Percentiles rank a stretch among this genome's conserved stretches.
Evolutionary conservation across 2,329 filamentous ascomycete species (phyloP).

Genomic region (Paecilomyces formosus): DNA sequence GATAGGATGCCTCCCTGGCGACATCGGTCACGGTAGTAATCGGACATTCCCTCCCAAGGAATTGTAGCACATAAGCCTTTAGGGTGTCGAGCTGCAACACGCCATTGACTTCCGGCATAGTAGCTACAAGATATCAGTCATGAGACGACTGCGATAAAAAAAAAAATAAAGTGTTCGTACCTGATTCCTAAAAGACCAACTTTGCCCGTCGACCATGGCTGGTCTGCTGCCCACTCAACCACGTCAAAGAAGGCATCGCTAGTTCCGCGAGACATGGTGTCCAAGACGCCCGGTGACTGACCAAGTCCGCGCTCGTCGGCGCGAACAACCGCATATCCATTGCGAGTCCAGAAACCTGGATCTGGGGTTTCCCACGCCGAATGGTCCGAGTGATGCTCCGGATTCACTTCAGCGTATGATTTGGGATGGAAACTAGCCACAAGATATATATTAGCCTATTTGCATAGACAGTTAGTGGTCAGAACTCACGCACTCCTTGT

Average conservation of each 20-base stretch:
- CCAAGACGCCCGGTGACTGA: constrained; percentile 45
- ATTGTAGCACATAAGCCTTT: constrained; percentile 46
- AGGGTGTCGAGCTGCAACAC: constrained; percentile 45
- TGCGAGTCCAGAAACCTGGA: constrained; percentile 48
- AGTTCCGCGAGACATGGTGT: constrained; percentile 48
- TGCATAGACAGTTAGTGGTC: no score
- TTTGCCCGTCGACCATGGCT: constrained; percentile 45
- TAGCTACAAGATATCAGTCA: no score
- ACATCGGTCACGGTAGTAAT: constrained; percentile 52
- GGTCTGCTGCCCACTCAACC: constrained; percentile 45
- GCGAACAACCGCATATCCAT: constrained; percentile 50
- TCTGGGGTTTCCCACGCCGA: constrained; percentile 56
- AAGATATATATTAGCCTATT: no score
- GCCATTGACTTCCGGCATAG: constrained; percentile 49
- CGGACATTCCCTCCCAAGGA: constrained; percentile 51
- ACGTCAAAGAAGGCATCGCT: constrained; percentile 47
- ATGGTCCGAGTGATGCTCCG: constrained; percentile 46
- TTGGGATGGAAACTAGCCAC: constrained; percentile 46
- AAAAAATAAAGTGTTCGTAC: not conserved
- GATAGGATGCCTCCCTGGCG: constrained; percentile 57
- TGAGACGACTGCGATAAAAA: no score
- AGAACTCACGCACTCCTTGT: no score
- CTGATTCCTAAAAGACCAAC: constrained; percentile 45
- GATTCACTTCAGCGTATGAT: constrained; percentile 48
- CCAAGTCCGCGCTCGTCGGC: constrained; percentile 48